phyloP scores from a whole-genome alignment of 148 eudicot species.

The Selenicereus undatus region DNA sequence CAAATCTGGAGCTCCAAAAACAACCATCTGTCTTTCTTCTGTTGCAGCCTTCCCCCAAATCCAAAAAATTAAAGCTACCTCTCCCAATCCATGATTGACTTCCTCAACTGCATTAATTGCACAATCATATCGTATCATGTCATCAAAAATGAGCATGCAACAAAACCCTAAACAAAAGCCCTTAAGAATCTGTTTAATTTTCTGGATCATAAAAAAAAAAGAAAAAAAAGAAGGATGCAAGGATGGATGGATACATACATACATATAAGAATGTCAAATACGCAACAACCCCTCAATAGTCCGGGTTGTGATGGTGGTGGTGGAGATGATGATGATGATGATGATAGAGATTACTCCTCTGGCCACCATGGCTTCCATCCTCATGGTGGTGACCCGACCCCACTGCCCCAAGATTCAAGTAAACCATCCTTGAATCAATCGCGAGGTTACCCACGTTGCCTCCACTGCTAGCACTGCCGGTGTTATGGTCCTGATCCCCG shows the following conservation, averaged over 20 bases:
- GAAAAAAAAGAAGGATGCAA: too few relatives aligned
- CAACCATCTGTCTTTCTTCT: neutral
- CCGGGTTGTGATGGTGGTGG: conserved; percentile 23
- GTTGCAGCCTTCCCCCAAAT: neutral
- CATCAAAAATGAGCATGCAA: neutral
- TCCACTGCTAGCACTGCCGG: conserved; percentile 30
- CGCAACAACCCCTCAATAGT: conserved; percentile 4
- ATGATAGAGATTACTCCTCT: conserved; percentile 18
- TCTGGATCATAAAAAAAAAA: too few relatives aligned
- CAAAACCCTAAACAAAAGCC: neutral
- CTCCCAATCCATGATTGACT: neutral
- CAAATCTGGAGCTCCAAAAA: neutral
- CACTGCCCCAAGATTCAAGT: conserved; percentile 58
- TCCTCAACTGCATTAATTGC: neutral
- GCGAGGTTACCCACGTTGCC: conserved; percentile 42
- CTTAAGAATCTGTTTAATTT: neutral
- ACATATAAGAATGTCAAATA: too few relatives aligned
- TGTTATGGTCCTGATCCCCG: conserved; percentile 19
- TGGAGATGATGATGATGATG: conserved; percentile 24
- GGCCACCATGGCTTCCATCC: conserved; percentile 20
- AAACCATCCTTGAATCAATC: conserved; percentile 76
- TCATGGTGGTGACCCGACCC: conserved; percentile 24
- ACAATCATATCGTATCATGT: neutral
- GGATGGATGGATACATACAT: too few relatives aligned
- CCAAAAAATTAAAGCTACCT: neutral